Percentiles rank a stretch among this genome's conserved stretches.
phyloP scores from a whole-genome alignment of 1,284 basidiomycete genomes.

The Cryptococcus jaspeensis region DNA sequence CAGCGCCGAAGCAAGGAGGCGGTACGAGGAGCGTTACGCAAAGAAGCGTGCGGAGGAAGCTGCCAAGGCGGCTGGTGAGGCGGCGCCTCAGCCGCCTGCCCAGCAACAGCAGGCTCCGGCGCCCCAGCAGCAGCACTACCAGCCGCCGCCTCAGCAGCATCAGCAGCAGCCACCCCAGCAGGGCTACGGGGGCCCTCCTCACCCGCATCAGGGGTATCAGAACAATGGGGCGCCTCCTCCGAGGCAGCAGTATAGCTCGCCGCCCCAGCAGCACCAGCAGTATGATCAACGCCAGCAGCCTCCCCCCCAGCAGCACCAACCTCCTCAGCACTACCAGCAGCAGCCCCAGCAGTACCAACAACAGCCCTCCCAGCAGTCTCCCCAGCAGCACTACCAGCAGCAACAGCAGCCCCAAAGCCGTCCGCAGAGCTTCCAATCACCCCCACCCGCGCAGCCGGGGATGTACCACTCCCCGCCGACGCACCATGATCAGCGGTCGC shows the following conservation, averaged over 20 bases:
- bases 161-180: constrained; percentile 13
- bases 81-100: background rate
- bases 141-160: constrained; percentile 4
- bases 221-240: constrained; percentile 10
- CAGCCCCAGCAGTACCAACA: constrained; percentile 17
- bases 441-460: constrained; percentile 13
- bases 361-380: constrained; percentile 4
- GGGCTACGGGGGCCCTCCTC: constrained; percentile 1
- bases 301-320: constrained; percentile 10
- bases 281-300: constrained; percentile 16
- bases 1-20: constrained; percentile 44
- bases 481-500: constrained; percentile 11
- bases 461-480: constrained; percentile 10
- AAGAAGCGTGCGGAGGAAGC: constrained; percentile 42
- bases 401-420: constrained; percentile 4
- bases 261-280: constrained; percentile 15
- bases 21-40: constrained; percentile 49
- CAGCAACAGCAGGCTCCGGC: background rate
- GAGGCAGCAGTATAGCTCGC: constrained; percentile 13
- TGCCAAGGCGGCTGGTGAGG: constrained; percentile 23
- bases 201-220: constrained; percentile 11
- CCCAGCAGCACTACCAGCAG: constrained; percentile 14
- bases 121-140: constrained; percentile 4
- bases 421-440: constrained; percentile 20
- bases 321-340: constrained; percentile 17